phyloP scores from a whole-genome alignment of 805 yeast genomes.

The Schizosaccharomyces pombe region DNA sequence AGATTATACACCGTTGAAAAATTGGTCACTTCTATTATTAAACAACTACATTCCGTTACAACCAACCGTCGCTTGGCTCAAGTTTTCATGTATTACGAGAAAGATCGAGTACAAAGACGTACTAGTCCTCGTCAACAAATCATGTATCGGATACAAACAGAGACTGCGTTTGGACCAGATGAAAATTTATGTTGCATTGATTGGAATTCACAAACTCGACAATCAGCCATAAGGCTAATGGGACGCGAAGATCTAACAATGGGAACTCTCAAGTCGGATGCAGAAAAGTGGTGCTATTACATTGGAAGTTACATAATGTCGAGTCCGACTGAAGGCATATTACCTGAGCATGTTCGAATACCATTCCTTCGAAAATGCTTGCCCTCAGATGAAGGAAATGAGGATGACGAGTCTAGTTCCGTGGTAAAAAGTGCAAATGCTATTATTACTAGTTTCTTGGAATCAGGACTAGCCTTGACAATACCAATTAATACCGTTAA shows the following conservation, averaged over 20 bases:
- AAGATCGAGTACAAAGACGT: constrained; percentile 37
- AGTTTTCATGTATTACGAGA: constrained; percentile 57
- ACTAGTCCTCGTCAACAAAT: constrained; percentile 76
- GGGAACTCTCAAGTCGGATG: constrained; percentile 41
- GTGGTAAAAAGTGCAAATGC: not conserved
- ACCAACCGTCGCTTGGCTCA: constrained; percentile 63
- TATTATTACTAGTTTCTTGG: not conserved
- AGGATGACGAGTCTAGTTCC: not conserved
- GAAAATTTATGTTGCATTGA: constrained; percentile 84
- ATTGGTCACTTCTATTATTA: constrained; percentile 58
- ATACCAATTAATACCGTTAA: not conserved
- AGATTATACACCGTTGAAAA: constrained; percentile 82
- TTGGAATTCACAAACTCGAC: constrained; percentile 28
- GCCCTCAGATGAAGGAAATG: constrained; percentile 6
- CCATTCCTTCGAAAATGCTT: constrained; percentile 44
- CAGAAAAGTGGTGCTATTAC: constrained; percentile 80
- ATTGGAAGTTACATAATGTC: constrained; percentile 81
- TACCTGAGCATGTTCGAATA: constrained; percentile 46
- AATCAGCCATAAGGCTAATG: constrained; percentile 54
- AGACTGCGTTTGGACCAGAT: constrained; percentile 56
- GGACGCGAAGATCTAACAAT: constrained; percentile 75
- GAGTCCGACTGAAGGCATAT: constrained; percentile 91
- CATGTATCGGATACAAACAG: constrained; percentile 66
- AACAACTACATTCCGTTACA: constrained; percentile 68
- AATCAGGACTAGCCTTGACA: not conserved